Conservation (phyloP, 1,284 basidiomycete genomes). For the Takashimella koratensis region DNA sequence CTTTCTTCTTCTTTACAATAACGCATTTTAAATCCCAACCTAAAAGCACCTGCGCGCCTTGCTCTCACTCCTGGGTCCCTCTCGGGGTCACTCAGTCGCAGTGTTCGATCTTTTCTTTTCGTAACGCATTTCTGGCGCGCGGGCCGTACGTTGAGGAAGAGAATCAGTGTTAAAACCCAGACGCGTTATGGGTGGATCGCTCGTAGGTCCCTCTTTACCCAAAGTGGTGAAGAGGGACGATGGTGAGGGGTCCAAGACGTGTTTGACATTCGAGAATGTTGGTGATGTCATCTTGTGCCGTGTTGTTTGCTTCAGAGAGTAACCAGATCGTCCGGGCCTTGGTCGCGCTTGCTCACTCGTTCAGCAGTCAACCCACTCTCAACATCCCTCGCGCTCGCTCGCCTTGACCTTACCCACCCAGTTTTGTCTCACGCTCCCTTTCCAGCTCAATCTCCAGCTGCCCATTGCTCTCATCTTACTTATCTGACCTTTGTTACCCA, state of each 20-base stretch:
- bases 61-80: constrained; percentile 18
- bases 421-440: no score
- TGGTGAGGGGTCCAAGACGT: constrained; percentile 37
- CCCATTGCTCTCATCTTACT: no score
- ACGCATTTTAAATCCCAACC: constrained; percentile 24
- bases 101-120: no score
- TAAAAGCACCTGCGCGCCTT: constrained; percentile 33
- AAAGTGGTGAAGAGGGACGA: constrained; percentile 3
- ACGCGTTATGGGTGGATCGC: constrained; percentile 41
- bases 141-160: constrained; percentile 38
- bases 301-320: no score
- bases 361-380: no score
- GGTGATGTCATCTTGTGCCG: no score
- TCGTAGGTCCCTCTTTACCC: constrained; percentile 8
- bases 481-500: no score
- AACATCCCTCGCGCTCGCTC: no score
- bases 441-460: no score
- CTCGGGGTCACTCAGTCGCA: constrained; percentile 11
- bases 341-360: no score
- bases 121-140: constrained; percentile 4
- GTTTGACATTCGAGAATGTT: constrained; percentile 40
- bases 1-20: constrained; percentile 12
- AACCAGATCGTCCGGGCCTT: no score
- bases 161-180: constrained; percentile 15
- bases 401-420: no score